These are phyloP conservation scores for Silene vulgaris DNA, from an alignment of 179 eudicot species.

Conservation along the genomic window DNA sequence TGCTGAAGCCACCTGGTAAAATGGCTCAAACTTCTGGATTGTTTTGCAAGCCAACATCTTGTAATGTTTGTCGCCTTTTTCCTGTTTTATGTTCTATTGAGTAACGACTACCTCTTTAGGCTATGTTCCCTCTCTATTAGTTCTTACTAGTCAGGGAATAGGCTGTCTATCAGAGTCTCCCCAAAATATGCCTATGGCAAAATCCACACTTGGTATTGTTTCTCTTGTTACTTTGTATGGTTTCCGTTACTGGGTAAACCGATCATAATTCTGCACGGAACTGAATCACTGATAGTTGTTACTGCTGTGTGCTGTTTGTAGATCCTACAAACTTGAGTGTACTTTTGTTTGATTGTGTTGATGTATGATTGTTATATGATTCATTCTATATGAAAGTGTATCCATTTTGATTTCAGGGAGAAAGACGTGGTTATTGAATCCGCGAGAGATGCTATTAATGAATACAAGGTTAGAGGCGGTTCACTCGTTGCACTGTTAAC, in stretches of 20 bases:
- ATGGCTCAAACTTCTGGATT: conserved; percentile 7
- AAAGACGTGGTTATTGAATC: conserved; percentile 71
- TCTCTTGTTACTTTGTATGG: neutral
- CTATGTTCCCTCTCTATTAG: neutral
- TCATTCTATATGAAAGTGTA: conserved; percentile 1
- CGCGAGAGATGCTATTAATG: conserved; percentile 84
- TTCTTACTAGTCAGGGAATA: neutral
- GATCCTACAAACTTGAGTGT: conserved; percentile 4
- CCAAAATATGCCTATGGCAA: neutral
- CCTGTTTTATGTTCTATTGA: neutral
- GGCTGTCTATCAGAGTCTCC: neutral
- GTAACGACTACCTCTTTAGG: neutral
- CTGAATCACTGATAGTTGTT: conserved; percentile 1
- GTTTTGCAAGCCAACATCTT: conserved; percentile 6
- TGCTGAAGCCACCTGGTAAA: conserved; percentile 99
- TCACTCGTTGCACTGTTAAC: neutral
- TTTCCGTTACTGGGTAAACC: neutral
- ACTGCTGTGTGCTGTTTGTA: neutral
- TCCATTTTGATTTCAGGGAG: conserved; percentile 55
- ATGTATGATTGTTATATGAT: neutral
- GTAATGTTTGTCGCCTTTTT: neutral
- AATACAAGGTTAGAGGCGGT: conserved; percentile 56
- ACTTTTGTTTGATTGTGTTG: neutral
- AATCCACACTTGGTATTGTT: neutral
- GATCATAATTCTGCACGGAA: neutral